Base-by-base conservation (phyloP, 2,329 filamentous ascomycete species). In the Neopestalotiopsis clavispora region DNA sequence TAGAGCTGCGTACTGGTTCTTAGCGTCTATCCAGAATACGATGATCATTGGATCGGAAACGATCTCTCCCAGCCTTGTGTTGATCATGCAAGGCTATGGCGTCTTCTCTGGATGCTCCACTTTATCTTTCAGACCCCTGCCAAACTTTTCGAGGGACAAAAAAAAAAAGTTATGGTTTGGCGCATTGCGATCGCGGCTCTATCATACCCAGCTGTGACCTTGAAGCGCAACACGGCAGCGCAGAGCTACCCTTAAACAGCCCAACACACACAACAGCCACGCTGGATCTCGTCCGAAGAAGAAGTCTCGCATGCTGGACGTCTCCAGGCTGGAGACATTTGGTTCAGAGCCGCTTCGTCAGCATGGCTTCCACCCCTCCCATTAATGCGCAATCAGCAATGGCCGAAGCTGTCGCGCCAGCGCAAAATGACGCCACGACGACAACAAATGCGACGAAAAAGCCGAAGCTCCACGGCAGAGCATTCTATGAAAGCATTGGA, bases 401-500 rank as follows among this genome's bases (percentile, higher is more conserved):
- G 17, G 52, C 52, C n/a, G 49, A 30, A 6, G 30, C 67, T 63
- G 32, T 20, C 40, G 60, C 32, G 60, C 68, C 69, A n/a, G 65
- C 68, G 32, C 57, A 66, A 70, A 62, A 70, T 20, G 34, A 38
- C 10, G 45, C 71, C 10, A 69, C 71, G 40, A 72, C 74, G 20
- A 70, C 72, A 34, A 71, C 74, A 28, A 28, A 28, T 4, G 71
- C 76, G 61, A 73, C 74, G 32, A 79, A 77, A 67, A 79, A 77
- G 67, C 61, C 74, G 30, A 97, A 95, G 79, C 84, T 97, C 28
- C 89, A 92, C 74, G 96, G 96, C 0, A 86, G 96, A 69, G 93
- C 92, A 13, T 98, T 99, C 79, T 99, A 98, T 78, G 91, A 98
- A 83, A 97, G 93, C 78, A 92, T 99, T 71, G 96, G 96, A 28